A percentile compares a stretch with the other conserved stretches of the same genome.
Evolutionary conservation across 2,329 filamentous ascomycete species (phyloP).

Genomic region (Trichoderma citrinoviride): DNA sequence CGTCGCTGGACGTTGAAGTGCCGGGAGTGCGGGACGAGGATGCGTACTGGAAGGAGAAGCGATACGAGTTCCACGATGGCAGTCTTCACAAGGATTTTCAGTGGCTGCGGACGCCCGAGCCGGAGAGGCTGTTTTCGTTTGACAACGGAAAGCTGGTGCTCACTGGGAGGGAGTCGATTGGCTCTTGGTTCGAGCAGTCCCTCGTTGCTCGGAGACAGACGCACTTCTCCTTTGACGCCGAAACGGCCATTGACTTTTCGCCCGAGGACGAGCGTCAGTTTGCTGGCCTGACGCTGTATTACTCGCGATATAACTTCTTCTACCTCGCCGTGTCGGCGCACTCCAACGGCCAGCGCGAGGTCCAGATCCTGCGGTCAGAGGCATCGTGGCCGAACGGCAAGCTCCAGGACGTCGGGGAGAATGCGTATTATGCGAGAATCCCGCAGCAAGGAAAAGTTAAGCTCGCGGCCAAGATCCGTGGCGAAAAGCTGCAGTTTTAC

Average conservation of each 20-base stretch:
- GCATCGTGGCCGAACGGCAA: constrained; percentile 53
- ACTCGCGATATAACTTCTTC: constrained; percentile 64
- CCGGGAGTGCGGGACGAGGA: constrained; percentile 47
- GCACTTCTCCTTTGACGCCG: constrained; percentile 60
- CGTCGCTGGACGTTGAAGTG: constrained; percentile 52
- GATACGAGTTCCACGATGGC: constrained; percentile 47
- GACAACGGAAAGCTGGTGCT: constrained; percentile 44
- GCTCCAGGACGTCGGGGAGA: constrained; percentile 43
- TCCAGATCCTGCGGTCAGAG: constrained; percentile 57
- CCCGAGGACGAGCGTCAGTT: constrained; percentile 60
- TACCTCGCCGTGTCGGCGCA: constrained; percentile 58
- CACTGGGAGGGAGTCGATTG: constrained; percentile 51
- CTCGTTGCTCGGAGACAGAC: constrained; percentile 54
- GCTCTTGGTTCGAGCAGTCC: constrained; percentile 59
- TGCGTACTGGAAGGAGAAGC: constrained; percentile 49
- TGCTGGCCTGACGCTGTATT: constrained; percentile 60
- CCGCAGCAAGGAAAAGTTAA: constrained; percentile 53
- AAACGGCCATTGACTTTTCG: constrained; percentile 52
- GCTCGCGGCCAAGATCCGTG: constrained; percentile 51
- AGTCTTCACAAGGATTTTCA: constrained; percentile 54
- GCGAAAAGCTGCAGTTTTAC: constrained; percentile 53
- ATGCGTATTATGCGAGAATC: constrained; percentile 29
- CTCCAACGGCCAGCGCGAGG: constrained; percentile 54
- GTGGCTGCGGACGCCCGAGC: constrained; percentile 56
- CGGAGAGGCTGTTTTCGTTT: constrained; percentile 50